Percentiles rank a stretch among this genome's conserved stretches.
Conservation (phyloP, 1,284 basidiomycete genomes). For the Ustilago sp. region DNA sequence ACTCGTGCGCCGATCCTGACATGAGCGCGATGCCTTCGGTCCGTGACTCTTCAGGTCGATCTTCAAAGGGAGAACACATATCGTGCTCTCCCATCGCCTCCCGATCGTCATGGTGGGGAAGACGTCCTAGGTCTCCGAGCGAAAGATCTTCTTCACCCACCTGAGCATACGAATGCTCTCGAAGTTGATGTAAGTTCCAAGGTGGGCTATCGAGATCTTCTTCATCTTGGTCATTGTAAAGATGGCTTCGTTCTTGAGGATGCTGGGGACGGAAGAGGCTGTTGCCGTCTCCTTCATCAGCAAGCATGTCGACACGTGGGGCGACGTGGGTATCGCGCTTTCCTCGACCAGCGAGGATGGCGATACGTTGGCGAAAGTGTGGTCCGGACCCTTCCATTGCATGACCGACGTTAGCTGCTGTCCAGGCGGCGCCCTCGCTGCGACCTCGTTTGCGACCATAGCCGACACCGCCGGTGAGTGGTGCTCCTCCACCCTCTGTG, state of each 20-base stretch:
- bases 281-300: constrained; percentile 56
- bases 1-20: constrained; percentile 8
- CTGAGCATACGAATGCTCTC: constrained; percentile 38
- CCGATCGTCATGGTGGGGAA: constrained; percentile 22
- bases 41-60: constrained; percentile 25
- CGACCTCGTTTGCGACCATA: constrained; percentile 33
- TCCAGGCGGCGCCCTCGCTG: constrained; percentile 35
- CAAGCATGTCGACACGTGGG: constrained; percentile 66
- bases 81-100: constrained; percentile 17
- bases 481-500: constrained; percentile 15
- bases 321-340: constrained; percentile 25
- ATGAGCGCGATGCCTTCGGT: constrained; percentile 1
- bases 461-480: constrained; percentile 13
- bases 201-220: constrained; percentile 29
- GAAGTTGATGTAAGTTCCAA: constrained; percentile 26
- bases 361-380: constrained; percentile 56
- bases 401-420: constrained; percentile 56
- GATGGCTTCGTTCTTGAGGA: constrained; percentile 1
- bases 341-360: constrained; percentile 55
- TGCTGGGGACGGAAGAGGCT: constrained; percentile 22
- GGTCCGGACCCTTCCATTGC: constrained; percentile 63
- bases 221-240: constrained; percentile 27
- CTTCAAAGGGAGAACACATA: constrained; percentile 59
- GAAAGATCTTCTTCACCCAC: constrained; percentile 40
- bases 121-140: constrained; percentile 33